phyloP scores from a whole-genome alignment of 495 filamentous ascomycete genomes.

The Daldinia childiae region DNA sequence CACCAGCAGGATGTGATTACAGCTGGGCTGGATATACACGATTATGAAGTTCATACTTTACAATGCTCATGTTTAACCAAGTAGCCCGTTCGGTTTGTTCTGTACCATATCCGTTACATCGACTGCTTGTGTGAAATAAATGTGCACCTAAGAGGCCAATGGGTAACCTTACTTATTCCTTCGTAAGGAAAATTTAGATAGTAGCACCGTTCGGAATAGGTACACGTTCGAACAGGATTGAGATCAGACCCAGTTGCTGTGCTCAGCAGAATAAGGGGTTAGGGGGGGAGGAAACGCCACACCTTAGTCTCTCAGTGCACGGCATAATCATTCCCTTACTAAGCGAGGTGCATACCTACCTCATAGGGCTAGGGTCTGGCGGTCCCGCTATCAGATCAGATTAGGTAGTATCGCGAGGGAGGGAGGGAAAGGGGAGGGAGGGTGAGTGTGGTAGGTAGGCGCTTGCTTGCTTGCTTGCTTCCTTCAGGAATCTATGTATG shows the following conservation, averaged over 20 bases:
- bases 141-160: no score
- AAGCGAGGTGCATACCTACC: background rate
- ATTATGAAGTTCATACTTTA: background rate
- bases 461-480: background rate
- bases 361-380: background rate
- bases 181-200: background rate
- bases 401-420: conserved; percentile 1
- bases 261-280: background rate
- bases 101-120: no score
- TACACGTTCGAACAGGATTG: background rate
- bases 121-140: no score
- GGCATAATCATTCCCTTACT: background rate
- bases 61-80: background rate
- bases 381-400: conserved; percentile 2
- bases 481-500: conserved; percentile 1
- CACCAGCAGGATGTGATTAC: conserved; percentile 14
- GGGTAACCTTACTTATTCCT: background rate
- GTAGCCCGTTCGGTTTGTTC: no score
- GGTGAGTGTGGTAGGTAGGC: background rate
- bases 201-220: background rate
- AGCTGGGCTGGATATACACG: conserved; percentile 36
- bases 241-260: background rate
- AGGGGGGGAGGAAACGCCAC: background rate
- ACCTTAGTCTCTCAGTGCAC: background rate
- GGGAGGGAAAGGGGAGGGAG: background rate